These are phyloP conservation scores for Globisporangium spinosum DNA, from an alignment of 352 stramenopile genomes.

Conservation along the genomic window DNA sequence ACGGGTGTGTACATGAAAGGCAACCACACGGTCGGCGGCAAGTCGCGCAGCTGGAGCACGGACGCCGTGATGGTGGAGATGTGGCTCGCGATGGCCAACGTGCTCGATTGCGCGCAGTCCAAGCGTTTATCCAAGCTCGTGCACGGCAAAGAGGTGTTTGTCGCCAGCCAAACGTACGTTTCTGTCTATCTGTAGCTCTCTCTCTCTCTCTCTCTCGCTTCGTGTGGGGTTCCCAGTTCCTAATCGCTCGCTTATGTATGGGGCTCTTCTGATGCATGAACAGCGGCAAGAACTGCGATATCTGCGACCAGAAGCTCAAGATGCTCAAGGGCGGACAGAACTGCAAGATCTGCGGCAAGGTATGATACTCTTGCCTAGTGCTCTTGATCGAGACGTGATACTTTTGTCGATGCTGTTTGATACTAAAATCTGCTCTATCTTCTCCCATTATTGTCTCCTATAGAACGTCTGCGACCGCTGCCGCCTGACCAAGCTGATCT, in stretches of 20 bases:
- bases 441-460: not conserved
- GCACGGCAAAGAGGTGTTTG: constrained; percentile 46
- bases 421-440: not conserved
- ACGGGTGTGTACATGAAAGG: constrained; percentile 68
- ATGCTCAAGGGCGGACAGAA: constrained; percentile 42
- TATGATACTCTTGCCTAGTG: not conserved
- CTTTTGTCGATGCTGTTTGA: not conserved
- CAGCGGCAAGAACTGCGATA: constrained; percentile 50
- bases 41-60: constrained; percentile 52
- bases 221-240: not conserved
- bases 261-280: too few relatives aligned
- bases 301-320: constrained; percentile 60
- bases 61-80: constrained; percentile 53
- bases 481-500: constrained; percentile 53
- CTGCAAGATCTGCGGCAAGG: constrained; percentile 65
- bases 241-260: constrained; percentile 1
- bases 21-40: constrained; percentile 46
- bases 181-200: not conserved
- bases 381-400: not conserved
- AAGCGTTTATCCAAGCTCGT: constrained; percentile 57
- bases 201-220: not conserved
- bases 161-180: constrained; percentile 41
- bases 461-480: constrained; percentile 62
- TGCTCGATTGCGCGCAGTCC: constrained; percentile 52
- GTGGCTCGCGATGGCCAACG: constrained; percentile 53